phyloP scores from a whole-genome alignment of 345 rosid genomes.

The Corchorus olitorius region DNA sequence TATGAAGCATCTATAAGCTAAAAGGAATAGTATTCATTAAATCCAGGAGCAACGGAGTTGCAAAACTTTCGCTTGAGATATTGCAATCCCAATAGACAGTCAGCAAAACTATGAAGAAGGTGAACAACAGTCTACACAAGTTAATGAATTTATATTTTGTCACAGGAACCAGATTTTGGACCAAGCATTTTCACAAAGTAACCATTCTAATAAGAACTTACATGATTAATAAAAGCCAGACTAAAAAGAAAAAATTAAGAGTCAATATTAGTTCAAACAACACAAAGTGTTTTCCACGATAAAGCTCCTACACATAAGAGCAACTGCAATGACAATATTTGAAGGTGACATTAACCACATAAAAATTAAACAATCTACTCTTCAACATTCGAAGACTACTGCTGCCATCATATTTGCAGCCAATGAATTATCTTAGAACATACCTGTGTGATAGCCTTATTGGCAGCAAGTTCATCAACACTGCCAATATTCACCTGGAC shows the following conservation, averaged over 20 bases:
- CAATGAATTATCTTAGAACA: slow-evolving; percentile 12
- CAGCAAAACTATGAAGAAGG: not conserved
- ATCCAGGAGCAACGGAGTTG: not conserved
- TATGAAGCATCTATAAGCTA: not conserved
- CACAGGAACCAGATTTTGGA: not conserved
- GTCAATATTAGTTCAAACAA: not conserved
- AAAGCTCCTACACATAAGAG: not conserved
- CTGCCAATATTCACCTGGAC: slow-evolving; percentile 97
- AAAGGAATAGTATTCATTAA: not conserved
- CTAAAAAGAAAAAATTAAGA: not conserved
- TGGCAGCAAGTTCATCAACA: slow-evolving; percentile 94
- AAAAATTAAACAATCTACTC: not conserved
- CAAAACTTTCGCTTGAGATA: not conserved
- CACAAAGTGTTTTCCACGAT: not conserved
- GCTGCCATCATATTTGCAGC: not conserved
- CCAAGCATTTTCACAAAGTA: not conserved
- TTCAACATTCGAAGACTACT: not conserved
- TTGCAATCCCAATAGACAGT: not conserved
- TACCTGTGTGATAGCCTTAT: slow-evolving; percentile 97
- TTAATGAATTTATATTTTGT: not conserved
- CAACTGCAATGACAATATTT: not conserved
- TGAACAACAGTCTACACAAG: not conserved
- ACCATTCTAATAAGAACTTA: not conserved
- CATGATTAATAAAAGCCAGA: not conserved
- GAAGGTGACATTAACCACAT: not conserved